Base-by-base conservation (phyloP, 2,329 filamentous ascomycete genomes). In the Colletotrichum musae region DNA sequence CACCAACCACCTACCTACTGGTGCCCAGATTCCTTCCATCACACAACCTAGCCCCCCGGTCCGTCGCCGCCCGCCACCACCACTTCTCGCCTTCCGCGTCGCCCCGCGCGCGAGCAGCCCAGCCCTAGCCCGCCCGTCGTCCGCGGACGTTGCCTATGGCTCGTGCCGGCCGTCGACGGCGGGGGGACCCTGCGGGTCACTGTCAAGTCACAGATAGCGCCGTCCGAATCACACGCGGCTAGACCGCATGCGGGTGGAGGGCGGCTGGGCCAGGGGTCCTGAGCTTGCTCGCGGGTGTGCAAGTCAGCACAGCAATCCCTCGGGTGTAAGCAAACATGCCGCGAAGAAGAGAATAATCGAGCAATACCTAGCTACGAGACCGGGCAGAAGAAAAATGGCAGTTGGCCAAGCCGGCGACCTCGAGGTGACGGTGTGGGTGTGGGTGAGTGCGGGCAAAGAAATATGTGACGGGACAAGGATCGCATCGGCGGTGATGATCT, bases 181-280 rank as follows among this genome's bases (percentile, higher is more conserved):
- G 59, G 53, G 61, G 32, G 54, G 32, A 21, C 21, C 7, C 66
- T 57, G 63, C 67, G 45, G 63, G 57, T 60, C 64, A 39, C 53
- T 54, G 64, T 60, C 64, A 64, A 64, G 58, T 70, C 68, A 70
- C 68, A 70, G 58, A 70, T 70, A 70, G 68, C 68, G 68, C 64
- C 53, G 53, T 68, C 41, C 53, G 68, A 70, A 70, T 67, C 68
- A 70, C 68, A 68, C 64, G 57, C 64, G 48, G 45, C 68, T 70
- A 70, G 58, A 26, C 68, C 64, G 36, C 48, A 70, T 68, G 63
- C 64, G 64, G 68, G 48, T 58, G 53, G 13, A 53, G 64, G 41
- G 68, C 52, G 68, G 52, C 28, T 59, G 63, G 32, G 61, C n/a
- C 58, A 70, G 64, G 64, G 58, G 52, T 68, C 53, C 39, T 53